These are phyloP conservation scores for Tylopilus cervinicoccineus DNA, from an alignment of 768 basidiomycete genomes.

Conservation along the genomic window DNA sequence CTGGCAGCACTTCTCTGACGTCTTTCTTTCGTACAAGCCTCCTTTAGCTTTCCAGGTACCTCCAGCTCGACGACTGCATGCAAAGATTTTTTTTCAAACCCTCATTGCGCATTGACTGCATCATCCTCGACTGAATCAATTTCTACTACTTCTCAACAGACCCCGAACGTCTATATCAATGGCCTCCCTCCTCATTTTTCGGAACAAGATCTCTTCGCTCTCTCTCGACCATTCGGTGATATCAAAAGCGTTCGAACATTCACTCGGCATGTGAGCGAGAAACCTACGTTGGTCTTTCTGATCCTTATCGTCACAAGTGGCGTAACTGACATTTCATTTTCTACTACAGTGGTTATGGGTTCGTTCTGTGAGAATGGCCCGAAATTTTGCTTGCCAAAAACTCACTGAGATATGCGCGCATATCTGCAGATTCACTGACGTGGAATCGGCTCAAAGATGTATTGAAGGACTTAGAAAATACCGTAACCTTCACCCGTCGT, in stretches of 20 bases:
- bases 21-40: slow-evolving; percentile 13
- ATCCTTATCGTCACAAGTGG: neutral
- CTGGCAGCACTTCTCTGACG: slow-evolving; percentile 1
- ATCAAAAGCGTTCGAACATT: slow-evolving; percentile 81
- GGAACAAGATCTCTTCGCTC: slow-evolving; percentile 71
- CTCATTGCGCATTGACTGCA: slow-evolving; percentile 10
- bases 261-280: slow-evolving; percentile 76
- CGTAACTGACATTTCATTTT: neutral
- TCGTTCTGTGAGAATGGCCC: slow-evolving; percentile 59
- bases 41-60: slow-evolving; percentile 23
- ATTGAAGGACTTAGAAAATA: slow-evolving; percentile 67
- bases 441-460: slow-evolving; percentile 70
- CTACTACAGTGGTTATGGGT: slow-evolving; percentile 64
- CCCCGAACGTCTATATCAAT: slow-evolving; percentile 87
- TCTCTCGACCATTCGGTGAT: slow-evolving; percentile 67
- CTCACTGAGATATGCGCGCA: neutral
- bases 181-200: slow-evolving; percentile 81
- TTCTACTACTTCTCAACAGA: slow-evolving; percentile 24
- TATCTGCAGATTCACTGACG: slow-evolving; percentile 53
- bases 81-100: slow-evolving; percentile 9
- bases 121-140: slow-evolving; percentile 13
- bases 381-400: neutral
- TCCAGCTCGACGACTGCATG: slow-evolving; percentile 8
- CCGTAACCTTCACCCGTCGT: slow-evolving; percentile 79
- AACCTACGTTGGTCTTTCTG: slow-evolving; percentile 41